A percentile compares a stretch with the other conserved stretches of the same genome.
These are phyloP conservation scores for Artemisia tridentata DNA, from an alignment of 129 eudicot genomes.

Conservation along the genomic window DNA sequence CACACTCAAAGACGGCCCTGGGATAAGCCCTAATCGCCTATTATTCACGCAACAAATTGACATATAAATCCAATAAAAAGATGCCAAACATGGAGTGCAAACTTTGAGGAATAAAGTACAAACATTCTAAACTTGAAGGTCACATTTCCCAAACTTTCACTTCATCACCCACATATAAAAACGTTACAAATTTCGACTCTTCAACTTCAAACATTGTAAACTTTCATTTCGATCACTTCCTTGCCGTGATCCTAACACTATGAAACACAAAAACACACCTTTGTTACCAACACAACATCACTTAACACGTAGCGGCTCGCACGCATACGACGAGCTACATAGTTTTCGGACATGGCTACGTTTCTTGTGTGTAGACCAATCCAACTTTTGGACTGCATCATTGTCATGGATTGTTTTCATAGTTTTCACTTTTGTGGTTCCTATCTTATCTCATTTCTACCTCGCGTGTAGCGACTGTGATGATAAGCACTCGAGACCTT, in stretches of 20 bases:
- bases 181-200: not conserved
- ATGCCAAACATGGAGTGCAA: no score
- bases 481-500: constrained; percentile 52
- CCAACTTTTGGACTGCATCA: constrained; percentile 36
- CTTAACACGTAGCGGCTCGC: constrained; percentile 44
- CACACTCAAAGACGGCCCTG: no score
- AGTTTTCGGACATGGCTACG: constrained; percentile 71
- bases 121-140: not conserved
- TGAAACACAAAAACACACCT: constrained; percentile 30
- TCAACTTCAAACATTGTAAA: constrained; percentile 13
- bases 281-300: constrained; percentile 29
- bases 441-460: constrained; percentile 61
- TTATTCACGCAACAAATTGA: no score
- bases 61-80: no score
- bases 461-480: constrained; percentile 72
- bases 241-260: constrained; percentile 9
- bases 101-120: no score
- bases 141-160: no score
- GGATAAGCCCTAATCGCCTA: no score
- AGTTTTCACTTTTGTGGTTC: constrained; percentile 56
- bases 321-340: constrained; percentile 65
- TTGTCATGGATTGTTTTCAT: constrained; percentile 72
- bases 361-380: constrained; percentile 91
- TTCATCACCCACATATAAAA: not conserved
- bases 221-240: constrained; percentile 17